phyloP scores from a whole-genome alignment of 2,329 filamentous ascomycete genomes.

The Fusarium subtropicale region DNA sequence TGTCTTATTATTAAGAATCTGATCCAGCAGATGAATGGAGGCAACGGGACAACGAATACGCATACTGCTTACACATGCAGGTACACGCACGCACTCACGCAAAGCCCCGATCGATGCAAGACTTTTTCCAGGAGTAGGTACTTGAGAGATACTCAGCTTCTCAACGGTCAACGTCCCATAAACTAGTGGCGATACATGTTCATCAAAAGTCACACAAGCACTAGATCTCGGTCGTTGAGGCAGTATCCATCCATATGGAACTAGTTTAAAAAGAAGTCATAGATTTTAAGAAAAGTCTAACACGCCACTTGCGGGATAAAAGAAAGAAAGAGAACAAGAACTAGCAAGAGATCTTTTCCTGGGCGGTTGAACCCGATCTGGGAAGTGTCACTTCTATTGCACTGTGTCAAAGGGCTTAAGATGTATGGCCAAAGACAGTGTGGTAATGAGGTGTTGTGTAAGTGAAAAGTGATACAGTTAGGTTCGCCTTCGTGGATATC shows the following conservation, averaged over 20 bases:
- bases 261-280: constrained; percentile 4
- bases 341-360: neutral
- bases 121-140: constrained; percentile 14
- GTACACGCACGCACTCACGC: constrained; percentile 22
- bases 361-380: neutral
- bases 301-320: constrained; percentile 23
- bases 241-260: neutral
- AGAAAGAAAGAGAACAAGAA: neutral
- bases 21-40: constrained; percentile 14
- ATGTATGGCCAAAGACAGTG: constrained; percentile 22
- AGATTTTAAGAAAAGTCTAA: constrained; percentile 21
- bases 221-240: constrained; percentile 1
- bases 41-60: constrained; percentile 16
- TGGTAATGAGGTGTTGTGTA: constrained; percentile 1
- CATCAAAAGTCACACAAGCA: constrained; percentile 20
- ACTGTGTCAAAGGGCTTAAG: constrained; percentile 10
- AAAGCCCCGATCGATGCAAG: constrained; percentile 5
- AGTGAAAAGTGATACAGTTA: neutral
- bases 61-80: constrained; percentile 28
- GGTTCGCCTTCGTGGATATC: constrained; percentile 8
- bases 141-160: constrained; percentile 14
- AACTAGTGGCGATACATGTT: constrained; percentile 22
- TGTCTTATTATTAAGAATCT: constrained; percentile 6
- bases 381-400: neutral
- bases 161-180: neutral